Percentiles rank a stretch among this genome's conserved stretches.
phyloP scores from a whole-genome alignment of 257 asterid genomes.

The Solanum corneliomulleri region DNA sequence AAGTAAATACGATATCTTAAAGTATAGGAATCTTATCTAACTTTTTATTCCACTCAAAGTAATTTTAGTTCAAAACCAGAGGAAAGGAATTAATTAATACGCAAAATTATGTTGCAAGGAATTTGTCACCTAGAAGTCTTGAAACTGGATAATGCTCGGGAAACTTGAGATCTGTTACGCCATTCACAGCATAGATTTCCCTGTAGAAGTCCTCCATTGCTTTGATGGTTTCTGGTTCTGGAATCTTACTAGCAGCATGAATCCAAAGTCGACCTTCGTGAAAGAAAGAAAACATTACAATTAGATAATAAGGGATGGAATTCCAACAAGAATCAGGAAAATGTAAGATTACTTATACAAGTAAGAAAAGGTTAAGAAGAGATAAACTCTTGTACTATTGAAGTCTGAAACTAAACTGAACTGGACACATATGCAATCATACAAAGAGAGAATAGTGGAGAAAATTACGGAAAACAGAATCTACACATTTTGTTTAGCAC shows the following conservation, averaged over 20 bases:
- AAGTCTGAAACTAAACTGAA: neutral
- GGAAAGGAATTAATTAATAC: neutral
- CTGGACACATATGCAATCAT: neutral
- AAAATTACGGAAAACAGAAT: neutral
- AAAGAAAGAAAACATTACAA: neutral
- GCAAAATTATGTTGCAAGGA: neutral
- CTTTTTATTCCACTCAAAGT: neutral
- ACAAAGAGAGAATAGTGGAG: neutral
- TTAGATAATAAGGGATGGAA: neutral
- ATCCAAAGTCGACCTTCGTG: constrained; percentile 85
- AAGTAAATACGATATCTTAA: neutral
- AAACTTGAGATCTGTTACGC: constrained; percentile 68
- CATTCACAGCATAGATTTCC: constrained; percentile 81
- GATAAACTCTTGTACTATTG: neutral
- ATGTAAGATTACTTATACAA: neutral
- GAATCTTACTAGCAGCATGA: constrained; percentile 93
- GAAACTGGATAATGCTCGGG: constrained; percentile 93
- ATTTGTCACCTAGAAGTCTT: constrained; percentile 61
- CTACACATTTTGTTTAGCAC: neutral
- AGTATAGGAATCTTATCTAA: neutral
- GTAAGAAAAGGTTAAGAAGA: neutral
- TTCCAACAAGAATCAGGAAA: neutral
- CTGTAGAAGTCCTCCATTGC: constrained; percentile 90
- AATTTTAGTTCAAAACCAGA: neutral
- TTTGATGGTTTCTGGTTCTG: constrained; percentile 82